These are phyloP conservation scores for Rhizophagus clarus DNA, from an alignment of 192 early-diverging fungal genomes.

Conservation along the genomic window DNA sequence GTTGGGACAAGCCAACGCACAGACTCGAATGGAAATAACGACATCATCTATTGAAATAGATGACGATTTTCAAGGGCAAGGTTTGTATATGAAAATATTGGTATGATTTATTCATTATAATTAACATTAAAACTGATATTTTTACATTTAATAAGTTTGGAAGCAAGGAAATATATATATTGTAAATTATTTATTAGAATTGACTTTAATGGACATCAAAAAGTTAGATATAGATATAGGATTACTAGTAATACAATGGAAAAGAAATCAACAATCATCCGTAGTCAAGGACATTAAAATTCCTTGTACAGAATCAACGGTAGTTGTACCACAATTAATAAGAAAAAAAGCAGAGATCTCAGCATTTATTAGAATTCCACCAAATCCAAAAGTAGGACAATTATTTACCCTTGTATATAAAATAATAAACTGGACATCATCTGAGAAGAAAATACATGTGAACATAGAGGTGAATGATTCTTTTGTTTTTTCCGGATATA, in stretches of 20 bases:
- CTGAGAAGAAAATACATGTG: slow-evolving; percentile 55
- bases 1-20: slow-evolving; percentile 9
- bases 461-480: slow-evolving; percentile 67
- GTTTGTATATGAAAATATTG: slow-evolving; percentile 16
- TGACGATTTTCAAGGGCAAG: slow-evolving; percentile 13
- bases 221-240: slow-evolving; percentile 26
- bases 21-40: slow-evolving; percentile 13
- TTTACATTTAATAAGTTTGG: slow-evolving; percentile 45
- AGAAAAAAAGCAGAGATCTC: not conserved
- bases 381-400: slow-evolving; percentile 49
- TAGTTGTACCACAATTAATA: not conserved
- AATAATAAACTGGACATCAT: slow-evolving; percentile 62
- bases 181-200: slow-evolving; percentile 43
- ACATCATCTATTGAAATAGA: slow-evolving; percentile 27
- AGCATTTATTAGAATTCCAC: slow-evolving; percentile 58
- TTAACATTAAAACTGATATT: not conserved
- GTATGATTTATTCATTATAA: not conserved
- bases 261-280: not conserved
- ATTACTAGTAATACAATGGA: slow-evolving; percentile 25
- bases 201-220: slow-evolving; percentile 36
- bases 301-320: slow-evolving; percentile 3
- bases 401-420: slow-evolving; percentile 65
- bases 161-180: slow-evolving; percentile 50
- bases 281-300: not conserved
- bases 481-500: slow-evolving; percentile 77